phyloP scores from a whole-genome alignment of 192 early-diverging fungal genomes.

The Rhizophagus prolifer region DNA sequence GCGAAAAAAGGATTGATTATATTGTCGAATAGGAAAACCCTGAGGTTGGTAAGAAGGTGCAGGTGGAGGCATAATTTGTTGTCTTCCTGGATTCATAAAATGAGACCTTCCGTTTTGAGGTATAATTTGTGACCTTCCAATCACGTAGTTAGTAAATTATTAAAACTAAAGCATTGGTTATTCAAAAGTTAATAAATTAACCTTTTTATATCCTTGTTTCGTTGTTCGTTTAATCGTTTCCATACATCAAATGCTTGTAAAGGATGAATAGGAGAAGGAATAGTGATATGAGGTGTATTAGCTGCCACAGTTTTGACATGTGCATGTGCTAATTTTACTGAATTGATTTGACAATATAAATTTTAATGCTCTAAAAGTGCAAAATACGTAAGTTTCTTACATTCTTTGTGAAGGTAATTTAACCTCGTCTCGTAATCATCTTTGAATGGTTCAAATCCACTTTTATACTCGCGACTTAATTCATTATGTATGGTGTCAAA shows the following conservation, averaged over 20 bases:
- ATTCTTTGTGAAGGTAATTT: not conserved
- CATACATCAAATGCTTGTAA: slow-evolving; percentile 12
- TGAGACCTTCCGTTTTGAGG: not conserved
- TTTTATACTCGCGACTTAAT: slow-evolving; percentile 1
- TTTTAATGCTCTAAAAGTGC: not conserved
- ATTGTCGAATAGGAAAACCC: not conserved
- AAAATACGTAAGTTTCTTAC: not conserved
- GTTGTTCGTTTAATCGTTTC: not conserved
- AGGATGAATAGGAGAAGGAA: not conserved
- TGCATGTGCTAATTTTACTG: slow-evolving; percentile 15
- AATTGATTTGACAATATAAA: not conserved
- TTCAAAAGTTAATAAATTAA: no score
- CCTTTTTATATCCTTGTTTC: slow-evolving; percentile 3
- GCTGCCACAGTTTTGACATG: not conserved
- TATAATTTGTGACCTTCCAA: not conserved
- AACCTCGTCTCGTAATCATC: not conserved
- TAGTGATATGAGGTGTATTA: not conserved
- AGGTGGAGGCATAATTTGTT: not conserved
- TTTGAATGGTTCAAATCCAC: slow-evolving; percentile 9
- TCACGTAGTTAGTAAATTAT: no score
- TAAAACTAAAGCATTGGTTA: no score
- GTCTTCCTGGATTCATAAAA: not conserved
- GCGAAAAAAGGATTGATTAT: not conserved
- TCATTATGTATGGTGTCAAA: not conserved
- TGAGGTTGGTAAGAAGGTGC: not conserved